A percentile compares a stretch with the other conserved stretches of the same genome.
Evolutionary conservation across 768 basidiomycete genomes (phyloP).

Genomic region (Pholiota microspora): DNA sequence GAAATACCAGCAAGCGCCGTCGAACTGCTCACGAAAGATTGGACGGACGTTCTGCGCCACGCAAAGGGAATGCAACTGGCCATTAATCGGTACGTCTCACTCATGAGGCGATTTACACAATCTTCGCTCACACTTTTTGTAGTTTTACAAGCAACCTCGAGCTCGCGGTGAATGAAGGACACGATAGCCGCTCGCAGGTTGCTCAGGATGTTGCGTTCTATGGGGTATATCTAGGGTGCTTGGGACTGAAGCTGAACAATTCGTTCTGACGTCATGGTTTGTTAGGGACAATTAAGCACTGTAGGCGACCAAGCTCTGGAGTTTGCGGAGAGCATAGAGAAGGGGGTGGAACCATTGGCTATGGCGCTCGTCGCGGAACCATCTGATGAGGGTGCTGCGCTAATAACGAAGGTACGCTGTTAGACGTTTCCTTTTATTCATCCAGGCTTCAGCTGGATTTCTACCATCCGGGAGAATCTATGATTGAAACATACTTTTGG

Average conservation of each 20-base stretch:
- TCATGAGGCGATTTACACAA: too few relatives aligned
- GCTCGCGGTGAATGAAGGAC: neutral
- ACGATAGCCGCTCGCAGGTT: neutral
- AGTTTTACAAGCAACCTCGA: neutral
- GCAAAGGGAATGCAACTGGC: constrained; percentile 4
- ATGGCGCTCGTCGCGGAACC: neutral
- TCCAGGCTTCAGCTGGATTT: too few relatives aligned
- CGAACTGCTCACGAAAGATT: neutral
- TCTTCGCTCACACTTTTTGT: neutral
- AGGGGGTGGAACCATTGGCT: neutral
- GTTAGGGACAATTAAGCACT: neutral
- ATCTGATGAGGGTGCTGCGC: neutral
- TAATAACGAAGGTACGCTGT: neutral
- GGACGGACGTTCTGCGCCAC: neutral
- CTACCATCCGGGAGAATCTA: neutral
- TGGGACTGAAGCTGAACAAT: neutral
- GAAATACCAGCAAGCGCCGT: neutral
- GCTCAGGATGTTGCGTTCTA: neutral
- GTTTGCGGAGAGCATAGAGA: neutral
- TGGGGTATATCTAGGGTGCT: neutral
- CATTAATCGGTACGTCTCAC: constrained; percentile 1
- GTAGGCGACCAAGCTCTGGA: neutral
- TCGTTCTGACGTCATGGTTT: neutral
- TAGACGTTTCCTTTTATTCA: too few relatives aligned
- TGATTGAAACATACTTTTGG: too few relatives aligned